These are phyloP conservation scores for Byssochlamys sp. DNA, from an alignment of 2,329 filamentous ascomycete genomes.

Conservation along the genomic window DNA sequence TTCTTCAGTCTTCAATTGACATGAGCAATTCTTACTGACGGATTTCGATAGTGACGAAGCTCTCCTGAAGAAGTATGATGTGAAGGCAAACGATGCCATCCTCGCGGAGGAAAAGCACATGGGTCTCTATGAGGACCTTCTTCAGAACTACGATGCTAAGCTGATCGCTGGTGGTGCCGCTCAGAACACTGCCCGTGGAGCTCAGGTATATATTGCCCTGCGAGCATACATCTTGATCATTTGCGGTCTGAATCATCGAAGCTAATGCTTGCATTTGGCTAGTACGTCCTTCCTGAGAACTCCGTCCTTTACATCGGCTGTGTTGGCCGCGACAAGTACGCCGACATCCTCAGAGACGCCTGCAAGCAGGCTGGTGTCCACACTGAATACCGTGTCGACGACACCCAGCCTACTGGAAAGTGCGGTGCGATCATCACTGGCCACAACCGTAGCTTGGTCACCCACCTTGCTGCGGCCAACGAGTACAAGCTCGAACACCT, in stretches of 20 bases:
- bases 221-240: neutral
- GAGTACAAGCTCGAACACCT: conserved; percentile 92
- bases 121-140: conserved; percentile 82
- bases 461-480: conserved; percentile 91
- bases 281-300: conserved; percentile 84
- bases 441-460: conserved; percentile 89
- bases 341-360: conserved; percentile 74
- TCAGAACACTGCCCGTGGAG: conserved; percentile 93
- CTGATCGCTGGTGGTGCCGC: conserved; percentile 92
- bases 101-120: conserved; percentile 87
- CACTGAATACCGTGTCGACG: conserved; percentile 89
- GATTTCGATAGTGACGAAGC: conserved; percentile 56
- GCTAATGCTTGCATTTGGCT: conserved; percentile 2
- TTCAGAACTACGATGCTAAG: conserved; percentile 85
- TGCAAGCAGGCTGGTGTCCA: conserved; percentile 80
- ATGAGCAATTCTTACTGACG: conserved; percentile 5
- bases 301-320: conserved; percentile 89
- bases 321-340: conserved; percentile 91
- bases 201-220: conserved; percentile 47
- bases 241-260: neutral
- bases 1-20: neutral
- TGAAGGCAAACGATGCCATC: conserved; percentile 96
- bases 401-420: conserved; percentile 73
- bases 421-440: conserved; percentile 96
- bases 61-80: conserved; percentile 80